Evolutionary conservation across 805 yeast genomes (phyloP).

Genomic region (Hanseniaspora mollemarum): DNA sequence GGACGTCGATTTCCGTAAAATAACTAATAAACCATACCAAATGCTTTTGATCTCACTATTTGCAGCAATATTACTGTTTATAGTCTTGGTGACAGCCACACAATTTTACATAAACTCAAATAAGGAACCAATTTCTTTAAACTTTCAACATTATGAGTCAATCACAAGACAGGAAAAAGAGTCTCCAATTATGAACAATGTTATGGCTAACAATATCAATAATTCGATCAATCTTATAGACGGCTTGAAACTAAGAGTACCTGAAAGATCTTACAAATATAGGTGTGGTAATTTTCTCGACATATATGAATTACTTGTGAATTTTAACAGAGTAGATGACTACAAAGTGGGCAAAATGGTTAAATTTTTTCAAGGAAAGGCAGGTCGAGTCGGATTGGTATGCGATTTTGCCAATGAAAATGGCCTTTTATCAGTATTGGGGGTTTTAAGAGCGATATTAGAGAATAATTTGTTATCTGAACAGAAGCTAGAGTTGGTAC

Average conservation of each 20-base stretch:
- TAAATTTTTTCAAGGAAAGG: conserved; percentile 22
- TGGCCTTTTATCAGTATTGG: conserved; percentile 17
- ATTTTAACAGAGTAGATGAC: neutral
- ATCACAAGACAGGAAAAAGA: conserved; percentile 5
- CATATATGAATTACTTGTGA: conserved; percentile 40
- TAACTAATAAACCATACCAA: no score
- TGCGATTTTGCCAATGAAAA: conserved; percentile 24
- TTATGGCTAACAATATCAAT: conserved; percentile 7
- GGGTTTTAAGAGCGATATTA: conserved; percentile 24
- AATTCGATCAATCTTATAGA: conserved; percentile 12
- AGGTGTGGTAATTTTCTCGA: conserved; percentile 70
- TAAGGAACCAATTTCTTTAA: conserved; percentile 6
- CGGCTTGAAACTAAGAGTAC: conserved; percentile 13
- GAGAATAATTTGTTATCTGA: conserved; percentile 15
- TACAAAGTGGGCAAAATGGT: conserved; percentile 3
- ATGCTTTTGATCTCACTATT: neutral
- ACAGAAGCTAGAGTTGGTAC: conserved; percentile 12
- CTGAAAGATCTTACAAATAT: conserved; percentile 10
- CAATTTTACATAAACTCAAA: conserved; percentile 7
- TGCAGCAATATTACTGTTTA: neutral
- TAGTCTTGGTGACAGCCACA: neutral
- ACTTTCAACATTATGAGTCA: conserved; percentile 14
- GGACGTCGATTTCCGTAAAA: no score
- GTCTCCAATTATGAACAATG: conserved; percentile 13
- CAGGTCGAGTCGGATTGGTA: conserved; percentile 22